A percentile compares a stretch with the other conserved stretches of the same genome.
Conservation (phyloP, 805 yeast genomes). For the Candida nemodendra region DNA sequence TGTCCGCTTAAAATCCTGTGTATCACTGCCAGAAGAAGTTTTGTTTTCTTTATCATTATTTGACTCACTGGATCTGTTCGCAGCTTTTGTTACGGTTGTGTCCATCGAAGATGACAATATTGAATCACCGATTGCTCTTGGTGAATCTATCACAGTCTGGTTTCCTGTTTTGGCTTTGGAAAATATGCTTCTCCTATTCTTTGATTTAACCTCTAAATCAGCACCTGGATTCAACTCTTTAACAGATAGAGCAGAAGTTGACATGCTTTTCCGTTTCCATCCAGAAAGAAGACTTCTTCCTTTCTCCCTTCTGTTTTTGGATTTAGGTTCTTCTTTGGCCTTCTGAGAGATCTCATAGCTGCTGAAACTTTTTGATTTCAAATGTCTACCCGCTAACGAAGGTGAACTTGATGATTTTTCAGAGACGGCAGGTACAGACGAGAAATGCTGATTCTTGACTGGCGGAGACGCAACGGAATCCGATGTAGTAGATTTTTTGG, state of each 20-base stretch:
- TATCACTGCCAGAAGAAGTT: background rate
- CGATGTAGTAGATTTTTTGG: slow-evolving; percentile 3
- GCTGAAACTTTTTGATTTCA: slow-evolving; percentile 21
- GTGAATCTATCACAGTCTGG: too few species aligned
- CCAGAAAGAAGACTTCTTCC: slow-evolving; percentile 28
- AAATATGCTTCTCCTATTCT: slow-evolving; percentile 14
- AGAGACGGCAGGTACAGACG: background rate
- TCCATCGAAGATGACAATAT: too few species aligned
- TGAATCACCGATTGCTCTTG: too few species aligned
- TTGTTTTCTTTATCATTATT: background rate
- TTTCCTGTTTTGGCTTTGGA: slow-evolving; percentile 14
- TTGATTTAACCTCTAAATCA: slow-evolving; percentile 1
- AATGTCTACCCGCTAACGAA: slow-evolving; percentile 10
- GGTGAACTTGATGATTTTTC: slow-evolving; percentile 18
- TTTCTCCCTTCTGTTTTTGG: slow-evolving; percentile 24
- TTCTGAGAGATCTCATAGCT: slow-evolving; percentile 10
- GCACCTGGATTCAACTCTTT: background rate
- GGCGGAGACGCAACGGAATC: too few species aligned
- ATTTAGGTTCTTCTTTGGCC: slow-evolving; percentile 11
- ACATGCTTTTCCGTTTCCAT: slow-evolving; percentile 33
- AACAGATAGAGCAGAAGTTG: slow-evolving; percentile 14
- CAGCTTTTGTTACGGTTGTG: too few species aligned
- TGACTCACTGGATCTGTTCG: too few species aligned
- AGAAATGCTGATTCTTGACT: too few species aligned
- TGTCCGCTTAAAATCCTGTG: background rate